Percentiles rank a stretch among this genome's conserved stretches.
phyloP scores from a whole-genome alignment of 495 filamentous ascomycete genomes.

The Oidiodendron maius region DNA sequence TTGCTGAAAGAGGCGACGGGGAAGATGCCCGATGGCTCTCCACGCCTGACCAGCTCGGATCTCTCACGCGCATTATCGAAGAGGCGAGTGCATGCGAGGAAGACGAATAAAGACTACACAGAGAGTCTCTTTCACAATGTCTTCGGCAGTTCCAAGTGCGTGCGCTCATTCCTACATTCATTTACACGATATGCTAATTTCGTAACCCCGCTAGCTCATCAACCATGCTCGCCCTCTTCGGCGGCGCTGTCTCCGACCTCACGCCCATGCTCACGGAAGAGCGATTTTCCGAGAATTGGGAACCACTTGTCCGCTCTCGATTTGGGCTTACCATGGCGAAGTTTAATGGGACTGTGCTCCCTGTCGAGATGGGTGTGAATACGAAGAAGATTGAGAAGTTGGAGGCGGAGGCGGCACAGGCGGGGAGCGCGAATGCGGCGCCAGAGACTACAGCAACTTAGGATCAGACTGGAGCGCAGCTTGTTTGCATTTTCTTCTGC shows the following conservation, averaged over 20 bases:
- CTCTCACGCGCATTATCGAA: constrained; percentile 10
- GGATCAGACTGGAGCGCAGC: no score
- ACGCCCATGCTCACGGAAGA: constrained; percentile 13
- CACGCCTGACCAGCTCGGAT: constrained; percentile 7
- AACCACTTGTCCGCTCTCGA: constrained; percentile 10
- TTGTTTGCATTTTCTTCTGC: no score
- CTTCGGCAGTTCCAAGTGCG: constrained; percentile 14
- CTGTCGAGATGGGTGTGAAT: constrained; percentile 10
- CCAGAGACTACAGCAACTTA: no score
- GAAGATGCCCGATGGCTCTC: constrained; percentile 2
- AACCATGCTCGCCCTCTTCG: constrained; percentile 15
- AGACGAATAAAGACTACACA: constrained; percentile 11
- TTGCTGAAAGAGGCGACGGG: constrained; percentile 5
- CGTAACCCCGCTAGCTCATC: constrained; percentile 4
- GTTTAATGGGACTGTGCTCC: constrained; percentile 12
- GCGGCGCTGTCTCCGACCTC: constrained; percentile 8
- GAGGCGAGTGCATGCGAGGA: constrained; percentile 9
- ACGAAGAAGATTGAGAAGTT: constrained; percentile 7
- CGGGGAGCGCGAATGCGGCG: no score
- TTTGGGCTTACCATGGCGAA: constrained; percentile 16
- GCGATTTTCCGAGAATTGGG: constrained; percentile 11
- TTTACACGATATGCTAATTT: not conserved
- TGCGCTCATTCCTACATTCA: not conserved
- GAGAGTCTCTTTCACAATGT: constrained; percentile 14
- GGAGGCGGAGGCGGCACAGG: no score